Evolutionary conservation across 176 grass and related monocot genomes (phyloP), one percentile per base, ranked within the genome.

Genomic region (Avena atlantica): DNA sequence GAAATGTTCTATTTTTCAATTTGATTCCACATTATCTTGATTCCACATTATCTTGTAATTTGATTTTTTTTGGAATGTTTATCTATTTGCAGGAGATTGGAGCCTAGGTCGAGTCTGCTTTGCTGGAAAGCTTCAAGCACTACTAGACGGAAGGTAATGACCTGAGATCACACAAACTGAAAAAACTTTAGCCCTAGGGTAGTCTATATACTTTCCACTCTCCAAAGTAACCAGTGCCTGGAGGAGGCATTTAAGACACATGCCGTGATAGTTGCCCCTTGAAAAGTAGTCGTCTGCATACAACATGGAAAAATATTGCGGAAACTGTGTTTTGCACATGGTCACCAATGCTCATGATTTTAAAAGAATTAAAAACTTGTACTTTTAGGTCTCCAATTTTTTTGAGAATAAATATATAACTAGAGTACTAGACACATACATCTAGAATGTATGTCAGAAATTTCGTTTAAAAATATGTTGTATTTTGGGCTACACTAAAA

Each of bases 51-150:
- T 65, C 31, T 31, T 15, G 17, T 74, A 61, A 55, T 73, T 62
- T 20, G 3, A 45, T 27, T 73, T 85, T 34, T 81, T 34, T 81
- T 83, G 34, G 2, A 78, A 65, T 81, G 15, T 60, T 76, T 78
- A 80, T 87, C 19, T 70, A 60, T 89, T 70, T 89, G 49, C 86
- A 98, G 97, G 97, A 96, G 87, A 88, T 79, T 98, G 73, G 97
- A 98, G 88, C 89, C 97, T 70, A 91, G 77, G 84, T 93, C 97
- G 66, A 92, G 83, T 52, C 83, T 98, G 45, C 83, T 93, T 50
- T 94, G 92, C 82, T 98, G 94, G 92, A 95, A 89, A 89, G 47
- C 85, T 83, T 86, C 87, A 51, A 91, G 69, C 64, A 74, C 65
- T 66, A 76, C 87, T 85, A 92, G 88, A 85, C 40, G 60, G 48